phyloP scores from a whole-genome alignment of 2,329 filamentous ascomycete species.

The Penicillium fuscoglaucum region DNA sequence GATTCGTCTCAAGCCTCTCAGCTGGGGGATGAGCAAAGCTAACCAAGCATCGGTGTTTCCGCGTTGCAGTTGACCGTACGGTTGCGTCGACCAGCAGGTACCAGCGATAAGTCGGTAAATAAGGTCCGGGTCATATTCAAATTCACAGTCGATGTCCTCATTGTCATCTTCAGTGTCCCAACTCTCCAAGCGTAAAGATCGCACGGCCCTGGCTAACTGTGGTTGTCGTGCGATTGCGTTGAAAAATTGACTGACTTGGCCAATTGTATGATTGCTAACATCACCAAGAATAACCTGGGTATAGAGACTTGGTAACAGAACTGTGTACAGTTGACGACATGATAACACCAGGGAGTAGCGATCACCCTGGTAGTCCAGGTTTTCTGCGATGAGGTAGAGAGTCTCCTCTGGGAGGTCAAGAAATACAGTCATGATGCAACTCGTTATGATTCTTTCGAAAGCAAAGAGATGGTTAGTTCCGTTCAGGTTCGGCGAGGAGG shows the following conservation, averaged over 20 bases:
- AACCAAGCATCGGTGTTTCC: constrained; percentile 6
- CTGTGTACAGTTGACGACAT: neutral
- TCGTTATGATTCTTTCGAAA: neutral
- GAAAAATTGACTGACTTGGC: neutral
- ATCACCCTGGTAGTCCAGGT: neutral
- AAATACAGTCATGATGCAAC: neutral
- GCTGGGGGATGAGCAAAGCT: constrained; percentile 1
- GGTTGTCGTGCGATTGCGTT: neutral
- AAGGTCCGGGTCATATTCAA: neutral
- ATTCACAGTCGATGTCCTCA: neutral
- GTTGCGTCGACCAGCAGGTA: neutral
- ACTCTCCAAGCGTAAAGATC: neutral
- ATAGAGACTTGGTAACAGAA: neutral
- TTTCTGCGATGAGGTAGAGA: neutral
- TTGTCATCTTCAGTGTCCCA: neutral
- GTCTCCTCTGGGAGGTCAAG: neutral
- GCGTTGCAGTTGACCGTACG: neutral
- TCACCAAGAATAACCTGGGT: neutral
- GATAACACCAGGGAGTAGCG: neutral
- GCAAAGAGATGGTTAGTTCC: neutral
- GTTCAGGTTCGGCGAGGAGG: neutral
- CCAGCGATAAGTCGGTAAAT: neutral
- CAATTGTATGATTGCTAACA: neutral
- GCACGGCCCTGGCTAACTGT: neutral
- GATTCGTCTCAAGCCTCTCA: neutral